Evolutionary conservation across 2,329 filamentous ascomycete genomes (phyloP), one percentile per base, ranked within the genome.

Genomic region (Paramyrothecium sp.): DNA sequence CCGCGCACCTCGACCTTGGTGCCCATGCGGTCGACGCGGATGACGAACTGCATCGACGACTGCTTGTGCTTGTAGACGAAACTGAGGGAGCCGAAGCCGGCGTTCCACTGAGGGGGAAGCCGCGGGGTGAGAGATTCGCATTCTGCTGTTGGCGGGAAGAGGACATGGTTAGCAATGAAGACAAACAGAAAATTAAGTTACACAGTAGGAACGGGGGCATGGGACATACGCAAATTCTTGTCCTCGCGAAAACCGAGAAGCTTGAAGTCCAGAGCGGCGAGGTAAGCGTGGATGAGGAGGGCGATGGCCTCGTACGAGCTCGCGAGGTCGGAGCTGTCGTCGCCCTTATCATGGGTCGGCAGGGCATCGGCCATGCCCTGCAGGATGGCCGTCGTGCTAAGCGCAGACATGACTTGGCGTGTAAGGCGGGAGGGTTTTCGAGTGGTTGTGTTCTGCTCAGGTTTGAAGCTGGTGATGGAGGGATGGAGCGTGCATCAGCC

Each of bases 21-120:
- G 48, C 93, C 92, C 65, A 97, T 82, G 54, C 92, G 85, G 71
- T 89, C 92, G 60, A 96, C 76, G 70, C 92, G 94, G 63, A 97
- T 72, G 26, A 97, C 80, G 69, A 90, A 97, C 58, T 89, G 85
- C 84, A 93, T 91, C 17, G 92, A 88, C 0, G 92, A 96, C 70
- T 96, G 91, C 22, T 85, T 80, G 73, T 97, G 93, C 3, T 87
- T 86, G 76, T 98, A 98, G 61, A 92, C 86, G 73, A 98, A 97
- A 56, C 89, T 85, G 70, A 91, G 89, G 16, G 87, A 86, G 60
- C 85, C 85, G 57, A 83, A 82, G 20, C 84, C 84, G 13, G 86
- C 78, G 73, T 97, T 97, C 95, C 95, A 98, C 75, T 87, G 83
- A 17, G 82, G 58, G 0, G 92, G 91, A 2, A 98, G 81, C 33